Evolutionary conservation across 108 stramenopile genomes (phyloP).

Genomic region (Pseudonitzschia delicatissima): DNA sequence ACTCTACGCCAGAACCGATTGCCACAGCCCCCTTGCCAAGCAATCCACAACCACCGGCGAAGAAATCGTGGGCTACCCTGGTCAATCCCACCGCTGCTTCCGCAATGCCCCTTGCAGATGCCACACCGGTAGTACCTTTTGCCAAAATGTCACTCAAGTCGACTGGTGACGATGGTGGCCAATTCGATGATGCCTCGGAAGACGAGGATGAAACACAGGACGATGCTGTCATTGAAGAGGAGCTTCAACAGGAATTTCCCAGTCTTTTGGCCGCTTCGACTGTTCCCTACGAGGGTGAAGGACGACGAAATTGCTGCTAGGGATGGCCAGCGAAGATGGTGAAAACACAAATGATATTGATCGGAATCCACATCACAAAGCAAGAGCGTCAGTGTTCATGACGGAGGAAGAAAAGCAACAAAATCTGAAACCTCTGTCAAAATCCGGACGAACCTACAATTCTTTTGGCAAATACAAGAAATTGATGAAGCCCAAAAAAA

Average conservation of each 20-base stretch:
- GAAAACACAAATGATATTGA: conserved; percentile 18
- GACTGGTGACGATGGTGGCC: conserved; percentile 15
- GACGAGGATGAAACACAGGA: conserved; percentile 37
- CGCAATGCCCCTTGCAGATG: not conserved
- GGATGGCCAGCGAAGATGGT: conserved; percentile 8
- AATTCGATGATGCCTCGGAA: conserved; percentile 52
- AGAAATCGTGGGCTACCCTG: conserved; percentile 55
- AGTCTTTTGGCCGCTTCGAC: conserved; percentile 59
- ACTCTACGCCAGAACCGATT: not conserved
- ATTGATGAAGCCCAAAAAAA: conserved; percentile 39
- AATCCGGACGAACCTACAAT: conserved; percentile 66
- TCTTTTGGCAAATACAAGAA: conserved; percentile 70
- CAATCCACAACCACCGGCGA: not conserved
- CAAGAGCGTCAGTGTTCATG: not conserved
- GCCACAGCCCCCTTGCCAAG: not conserved
- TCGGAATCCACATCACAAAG: not conserved
- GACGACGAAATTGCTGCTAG: conserved; percentile 43
- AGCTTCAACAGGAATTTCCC: conserved; percentile 69
- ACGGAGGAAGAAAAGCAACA: conserved; percentile 38
- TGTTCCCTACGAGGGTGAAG: conserved; percentile 69
- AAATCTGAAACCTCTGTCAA: conserved; percentile 40
- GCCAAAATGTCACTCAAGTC: not conserved
- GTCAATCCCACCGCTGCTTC: conserved; percentile 43
- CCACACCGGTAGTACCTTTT: not conserved
- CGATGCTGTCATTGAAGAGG: conserved; percentile 28